These are phyloP conservation scores for Yamadazyma atmosphaerica DNA, from an alignment of 1,139 yeast genomes.

Conservation along the genomic window DNA sequence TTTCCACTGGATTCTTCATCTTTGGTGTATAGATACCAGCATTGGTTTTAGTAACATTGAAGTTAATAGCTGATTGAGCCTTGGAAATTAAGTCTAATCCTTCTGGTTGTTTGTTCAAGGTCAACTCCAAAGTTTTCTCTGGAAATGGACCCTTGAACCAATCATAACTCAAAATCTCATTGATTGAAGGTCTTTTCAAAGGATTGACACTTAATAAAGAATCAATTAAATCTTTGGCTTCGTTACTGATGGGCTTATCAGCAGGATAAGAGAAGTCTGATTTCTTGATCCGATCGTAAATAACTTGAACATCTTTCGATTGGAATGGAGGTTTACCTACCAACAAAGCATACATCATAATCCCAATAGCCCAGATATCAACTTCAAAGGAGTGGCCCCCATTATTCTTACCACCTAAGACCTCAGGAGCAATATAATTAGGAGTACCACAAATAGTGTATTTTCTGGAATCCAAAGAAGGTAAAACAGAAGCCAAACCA, in stretches of 20 bases:
- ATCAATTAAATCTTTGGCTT: constrained; percentile 69
- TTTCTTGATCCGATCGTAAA: constrained; percentile 86
- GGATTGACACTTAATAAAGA: constrained; percentile 81
- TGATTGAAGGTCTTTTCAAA: constrained; percentile 73
- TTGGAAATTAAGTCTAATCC: constrained; percentile 54
- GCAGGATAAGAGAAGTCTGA: constrained; percentile 82
- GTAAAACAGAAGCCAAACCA: constrained; percentile 89
- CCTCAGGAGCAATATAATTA: constrained; percentile 97
- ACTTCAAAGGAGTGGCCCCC: constrained; percentile 90
- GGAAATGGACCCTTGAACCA: constrained; percentile 92
- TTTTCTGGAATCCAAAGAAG: constrained; percentile 67
- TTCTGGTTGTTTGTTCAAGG: constrained; percentile 61
- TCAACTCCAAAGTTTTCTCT: constrained; percentile 59
- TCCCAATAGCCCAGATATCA: constrained; percentile 96
- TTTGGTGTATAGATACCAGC: constrained; percentile 63
- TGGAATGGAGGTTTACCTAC: constrained; percentile 97
- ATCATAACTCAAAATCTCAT: constrained; percentile 75
- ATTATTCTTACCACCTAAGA: constrained; percentile 78
- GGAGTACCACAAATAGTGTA: constrained; percentile 98
- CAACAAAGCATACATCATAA: constrained; percentile 88
- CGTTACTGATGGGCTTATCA: constrained; percentile 66
- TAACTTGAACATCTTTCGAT: constrained; percentile 89
- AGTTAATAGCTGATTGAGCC: constrained; percentile 69
- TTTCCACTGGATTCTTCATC: constrained; percentile 65
- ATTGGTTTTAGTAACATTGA: constrained; percentile 61